Evolutionary conservation across 345 rosid species (phyloP).

Genomic region (Adansonia digitata): DNA sequence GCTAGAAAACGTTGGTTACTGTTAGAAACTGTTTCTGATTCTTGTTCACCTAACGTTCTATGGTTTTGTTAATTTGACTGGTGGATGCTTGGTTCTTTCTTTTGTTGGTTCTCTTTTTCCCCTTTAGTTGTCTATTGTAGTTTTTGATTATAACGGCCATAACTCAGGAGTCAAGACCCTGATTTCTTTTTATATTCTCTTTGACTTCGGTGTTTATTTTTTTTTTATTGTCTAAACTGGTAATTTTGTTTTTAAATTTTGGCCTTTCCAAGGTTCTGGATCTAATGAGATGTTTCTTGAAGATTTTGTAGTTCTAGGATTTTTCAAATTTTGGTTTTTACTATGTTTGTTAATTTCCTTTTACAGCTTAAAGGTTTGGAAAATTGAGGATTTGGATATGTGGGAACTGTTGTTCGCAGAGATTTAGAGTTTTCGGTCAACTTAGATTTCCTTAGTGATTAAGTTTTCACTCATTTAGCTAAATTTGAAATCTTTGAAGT

Average conservation of each 20-base stretch:
- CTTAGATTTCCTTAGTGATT: constrained; percentile 9
- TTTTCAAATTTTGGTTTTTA: constrained; percentile 6
- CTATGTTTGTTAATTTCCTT: background rate
- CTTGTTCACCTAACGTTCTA: constrained; percentile 11
- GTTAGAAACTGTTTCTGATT: background rate
- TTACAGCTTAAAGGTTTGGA: background rate
- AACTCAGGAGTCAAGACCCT: background rate
- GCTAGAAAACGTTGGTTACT: background rate
- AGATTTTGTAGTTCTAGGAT: constrained; percentile 1
- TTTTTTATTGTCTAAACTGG: background rate
- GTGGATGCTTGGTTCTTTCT: constrained; percentile 1
- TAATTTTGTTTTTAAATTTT: background rate
- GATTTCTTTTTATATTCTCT: background rate
- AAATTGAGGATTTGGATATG: background rate
- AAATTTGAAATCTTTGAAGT: constrained; percentile 1
- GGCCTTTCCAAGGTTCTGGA: background rate
- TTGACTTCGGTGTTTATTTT: background rate
- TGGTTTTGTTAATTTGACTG: constrained; percentile 13
- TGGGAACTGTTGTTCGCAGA: constrained; percentile 3
- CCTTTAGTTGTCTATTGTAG: background rate
- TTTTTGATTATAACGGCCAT: background rate
- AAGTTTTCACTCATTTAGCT: constrained; percentile 1
- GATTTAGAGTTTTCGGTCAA: constrained; percentile 4
- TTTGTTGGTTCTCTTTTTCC: background rate
- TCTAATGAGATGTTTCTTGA: constrained; percentile 4